Evolutionary conservation across 1,284 basidiomycete genomes (phyloP).

Genomic region (Ganoderma meredithae): DNA sequence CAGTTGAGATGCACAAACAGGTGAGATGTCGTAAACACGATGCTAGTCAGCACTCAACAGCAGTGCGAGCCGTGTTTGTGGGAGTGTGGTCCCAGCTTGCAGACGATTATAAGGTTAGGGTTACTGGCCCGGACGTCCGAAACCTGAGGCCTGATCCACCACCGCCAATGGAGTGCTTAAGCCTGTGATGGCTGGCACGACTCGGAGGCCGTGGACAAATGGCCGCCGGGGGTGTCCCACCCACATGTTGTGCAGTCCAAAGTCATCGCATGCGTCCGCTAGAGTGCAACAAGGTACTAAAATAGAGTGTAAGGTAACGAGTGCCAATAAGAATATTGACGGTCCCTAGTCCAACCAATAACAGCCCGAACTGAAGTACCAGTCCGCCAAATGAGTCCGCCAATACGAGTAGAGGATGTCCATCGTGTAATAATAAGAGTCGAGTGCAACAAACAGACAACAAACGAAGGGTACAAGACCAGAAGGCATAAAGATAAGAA

Average conservation of each 20-base stretch:
- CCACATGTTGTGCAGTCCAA: neutral
- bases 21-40: neutral
- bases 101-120: too few relatives aligned
- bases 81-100: too few relatives aligned
- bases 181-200: too few relatives aligned
- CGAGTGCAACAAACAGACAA: conserved; percentile 12
- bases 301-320: neutral
- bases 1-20: too few relatives aligned
- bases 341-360: neutral
- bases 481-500: conserved; percentile 21
- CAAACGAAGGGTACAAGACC: conserved; percentile 7
- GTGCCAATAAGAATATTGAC: neutral
- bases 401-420: neutral
- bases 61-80: too few relatives aligned
- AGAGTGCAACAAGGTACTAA: conserved; percentile 5
- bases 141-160: too few relatives aligned
- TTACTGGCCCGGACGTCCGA: too few relatives aligned
- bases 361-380: neutral
- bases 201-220: too few relatives aligned
- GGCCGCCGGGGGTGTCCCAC: neutral
- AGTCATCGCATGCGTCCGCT: conserved; percentile 8
- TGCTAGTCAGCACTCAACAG: neutral
- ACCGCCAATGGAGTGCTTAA: too few relatives aligned
- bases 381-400: neutral
- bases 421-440: neutral